Conservation (phyloP, 257 asterid species). For the Knoxia roxburghii region DNA sequence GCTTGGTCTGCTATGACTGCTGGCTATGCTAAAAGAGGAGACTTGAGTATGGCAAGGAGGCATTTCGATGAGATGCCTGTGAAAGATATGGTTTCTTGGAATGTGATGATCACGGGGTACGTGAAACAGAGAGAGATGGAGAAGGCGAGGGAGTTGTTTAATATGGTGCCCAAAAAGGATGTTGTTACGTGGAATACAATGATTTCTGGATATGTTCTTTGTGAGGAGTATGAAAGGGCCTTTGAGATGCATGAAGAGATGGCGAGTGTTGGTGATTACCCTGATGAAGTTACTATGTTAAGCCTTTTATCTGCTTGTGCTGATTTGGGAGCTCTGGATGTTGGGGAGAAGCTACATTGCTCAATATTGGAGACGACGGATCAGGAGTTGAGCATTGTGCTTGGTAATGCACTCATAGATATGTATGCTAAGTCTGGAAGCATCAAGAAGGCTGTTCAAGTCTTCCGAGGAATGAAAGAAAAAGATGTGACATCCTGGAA, state of each 20-base stretch:
- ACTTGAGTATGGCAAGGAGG: slow-evolving; percentile 40
- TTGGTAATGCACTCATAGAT: slow-evolving; percentile 65
- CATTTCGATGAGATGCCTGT: slow-evolving; percentile 57
- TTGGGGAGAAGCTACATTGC: slow-evolving; percentile 53
- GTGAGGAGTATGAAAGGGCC: slow-evolving; percentile 36
- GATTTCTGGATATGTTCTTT: slow-evolving; percentile 60
- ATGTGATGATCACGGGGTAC: slow-evolving; percentile 72
- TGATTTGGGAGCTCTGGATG: slow-evolving; percentile 53
- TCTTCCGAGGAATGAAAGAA: slow-evolving; percentile 45
- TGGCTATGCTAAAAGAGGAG: slow-evolving; percentile 62
- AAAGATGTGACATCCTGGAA: slow-evolving; percentile 63
- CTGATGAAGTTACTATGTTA: slow-evolving; percentile 68
- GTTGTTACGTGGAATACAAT: slow-evolving; percentile 71
- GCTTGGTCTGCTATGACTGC: slow-evolving; percentile 78
- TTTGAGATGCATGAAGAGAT: slow-evolving; percentile 55
- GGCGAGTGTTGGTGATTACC: slow-evolving; percentile 38
- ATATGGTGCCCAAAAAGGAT: slow-evolving; percentile 43
- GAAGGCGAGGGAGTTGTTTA: slow-evolving; percentile 50
- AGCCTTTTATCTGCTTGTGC: slow-evolving; percentile 70
- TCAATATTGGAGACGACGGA: slow-evolving; percentile 37
- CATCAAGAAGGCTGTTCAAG: slow-evolving; percentile 46
- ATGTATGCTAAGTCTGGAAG: slow-evolving; percentile 74
- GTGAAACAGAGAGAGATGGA: slow-evolving; percentile 62
- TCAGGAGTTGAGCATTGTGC: slow-evolving; percentile 28
- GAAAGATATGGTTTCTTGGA: slow-evolving; percentile 75